Percentiles rank a stretch among this genome's conserved stretches.
Evolutionary conservation across 2,329 filamentous ascomycete genomes (phyloP).

Genomic region (Alternaria triticimaculans): DNA sequence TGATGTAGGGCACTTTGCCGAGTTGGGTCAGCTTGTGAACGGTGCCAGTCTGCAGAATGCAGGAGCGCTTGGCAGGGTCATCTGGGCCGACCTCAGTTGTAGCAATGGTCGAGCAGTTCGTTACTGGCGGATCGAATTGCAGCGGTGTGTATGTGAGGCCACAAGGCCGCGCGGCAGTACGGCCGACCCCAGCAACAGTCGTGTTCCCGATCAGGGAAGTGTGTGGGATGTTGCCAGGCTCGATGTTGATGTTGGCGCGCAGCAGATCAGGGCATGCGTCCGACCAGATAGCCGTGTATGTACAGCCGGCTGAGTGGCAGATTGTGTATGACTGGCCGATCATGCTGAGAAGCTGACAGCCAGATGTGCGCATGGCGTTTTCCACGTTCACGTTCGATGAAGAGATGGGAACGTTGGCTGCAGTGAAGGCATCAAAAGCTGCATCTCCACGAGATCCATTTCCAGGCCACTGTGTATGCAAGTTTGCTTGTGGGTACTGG

Average conservation of each 20-base stretch:
- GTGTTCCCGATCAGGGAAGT: constrained; percentile 11
- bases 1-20: constrained; percentile 38
- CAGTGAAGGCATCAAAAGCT: constrained; percentile 28
- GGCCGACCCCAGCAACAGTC: constrained; percentile 11
- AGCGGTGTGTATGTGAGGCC: constrained; percentile 28
- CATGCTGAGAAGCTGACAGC: constrained; percentile 22
- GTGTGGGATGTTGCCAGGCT: constrained; percentile 26
- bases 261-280: constrained; percentile 29
- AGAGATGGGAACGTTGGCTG: constrained; percentile 22
- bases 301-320: constrained; percentile 28
- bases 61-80: constrained; percentile 17
- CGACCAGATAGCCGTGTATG: constrained; percentile 28
- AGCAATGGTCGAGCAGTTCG: constrained; percentile 21
- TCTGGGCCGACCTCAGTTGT: constrained; percentile 20
- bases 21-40: constrained; percentile 26
- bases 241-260: constrained; percentile 32
- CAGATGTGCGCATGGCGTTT: constrained; percentile 24
- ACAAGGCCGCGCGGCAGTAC: constrained; percentile 23
- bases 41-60: constrained; percentile 23
- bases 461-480: constrained; percentile 32
- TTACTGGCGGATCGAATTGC: constrained; percentile 21
- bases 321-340: constrained; percentile 28
- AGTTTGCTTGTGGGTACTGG: constrained; percentile 20
- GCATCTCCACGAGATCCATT: constrained; percentile 23
- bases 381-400: constrained; percentile 24